Percentiles rank a stretch among this genome's conserved stretches.
Conservation (phyloP, 2,329 filamentous ascomycete genomes). For the Trichoderma koningiopsis region DNA sequence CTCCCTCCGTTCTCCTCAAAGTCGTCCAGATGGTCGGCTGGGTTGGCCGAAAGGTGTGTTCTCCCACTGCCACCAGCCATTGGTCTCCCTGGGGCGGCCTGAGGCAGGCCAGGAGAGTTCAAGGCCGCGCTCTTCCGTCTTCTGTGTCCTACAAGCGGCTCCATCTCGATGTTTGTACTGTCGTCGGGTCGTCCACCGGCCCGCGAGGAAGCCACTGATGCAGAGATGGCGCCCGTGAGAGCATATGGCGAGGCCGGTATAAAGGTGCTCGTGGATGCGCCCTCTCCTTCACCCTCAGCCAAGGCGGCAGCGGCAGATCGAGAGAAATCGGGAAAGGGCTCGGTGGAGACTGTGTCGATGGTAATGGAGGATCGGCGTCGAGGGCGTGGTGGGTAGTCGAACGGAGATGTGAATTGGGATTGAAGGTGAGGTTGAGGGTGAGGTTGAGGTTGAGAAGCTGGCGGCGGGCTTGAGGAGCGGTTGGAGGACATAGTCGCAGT, state of each 20-base stretch:
- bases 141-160: constrained; percentile 55
- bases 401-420: background rate
- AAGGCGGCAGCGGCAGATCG: constrained; percentile 12
- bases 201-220: constrained; percentile 11
- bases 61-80: constrained; percentile 21
- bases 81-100: constrained; percentile 30
- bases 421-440: background rate
- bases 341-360: constrained; percentile 1
- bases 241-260: constrained; percentile 8
- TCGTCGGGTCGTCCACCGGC: constrained; percentile 33
- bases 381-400: background rate
- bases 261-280: constrained; percentile 18
- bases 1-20: constrained; percentile 45
- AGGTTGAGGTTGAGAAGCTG: background rate
- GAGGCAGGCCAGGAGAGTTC: constrained; percentile 40
- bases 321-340: constrained; percentile 14
- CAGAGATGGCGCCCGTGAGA: background rate
- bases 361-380: constrained; percentile 22
- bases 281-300: background rate
- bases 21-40: constrained; percentile 49
- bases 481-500: constrained; percentile 17
- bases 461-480: constrained; percentile 10
- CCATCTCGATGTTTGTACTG: constrained; percentile 56
- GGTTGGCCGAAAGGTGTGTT: constrained; percentile 31
- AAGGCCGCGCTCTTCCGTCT: constrained; percentile 59